A percentile compares a stretch with the other conserved stretches of the same genome.
phyloP scores from a whole-genome alignment of 768 basidiomycete species.

The Pleurotus djamor region DNA sequence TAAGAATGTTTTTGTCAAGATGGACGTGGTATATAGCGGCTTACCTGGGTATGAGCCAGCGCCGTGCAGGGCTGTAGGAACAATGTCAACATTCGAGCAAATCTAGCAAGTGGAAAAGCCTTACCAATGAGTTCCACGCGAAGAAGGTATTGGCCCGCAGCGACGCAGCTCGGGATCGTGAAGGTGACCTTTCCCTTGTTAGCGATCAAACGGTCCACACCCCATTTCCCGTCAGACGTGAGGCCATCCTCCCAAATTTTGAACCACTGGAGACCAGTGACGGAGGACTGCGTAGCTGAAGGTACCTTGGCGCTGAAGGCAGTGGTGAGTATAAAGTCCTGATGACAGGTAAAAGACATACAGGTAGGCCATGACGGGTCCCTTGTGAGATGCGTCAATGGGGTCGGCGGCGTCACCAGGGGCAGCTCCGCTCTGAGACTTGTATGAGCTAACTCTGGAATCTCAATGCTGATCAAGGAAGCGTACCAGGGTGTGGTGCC shows the following conservation, averaged over 20 bases:
- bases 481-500: constrained; percentile 40
- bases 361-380: constrained; percentile 31
- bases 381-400: constrained; percentile 34
- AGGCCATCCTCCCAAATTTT: constrained; percentile 50
- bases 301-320: constrained; percentile 38
- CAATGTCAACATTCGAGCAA: neutral
- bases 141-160: constrained; percentile 45
- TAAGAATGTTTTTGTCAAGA: neutral
- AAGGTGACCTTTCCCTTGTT: constrained; percentile 51
- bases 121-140: constrained; percentile 50
- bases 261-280: constrained; percentile 54
- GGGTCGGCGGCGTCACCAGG: constrained; percentile 27
- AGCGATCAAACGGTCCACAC: constrained; percentile 40
- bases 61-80: constrained; percentile 36
- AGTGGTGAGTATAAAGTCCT: neutral
- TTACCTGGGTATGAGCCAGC: constrained; percentile 39
- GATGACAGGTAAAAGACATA: constrained; percentile 9
- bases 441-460: neutral
- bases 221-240: constrained; percentile 35
- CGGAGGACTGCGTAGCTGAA: constrained; percentile 39
- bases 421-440: constrained; percentile 27
- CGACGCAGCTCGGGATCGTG: constrained; percentile 42
- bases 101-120: neutral
- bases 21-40: neutral
- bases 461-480: neutral